Percentiles rank a stretch among this genome's conserved stretches.
phyloP scores from a whole-genome alignment of 1,284 basidiomycete species.

The Heterobasidion annosum region DNA sequence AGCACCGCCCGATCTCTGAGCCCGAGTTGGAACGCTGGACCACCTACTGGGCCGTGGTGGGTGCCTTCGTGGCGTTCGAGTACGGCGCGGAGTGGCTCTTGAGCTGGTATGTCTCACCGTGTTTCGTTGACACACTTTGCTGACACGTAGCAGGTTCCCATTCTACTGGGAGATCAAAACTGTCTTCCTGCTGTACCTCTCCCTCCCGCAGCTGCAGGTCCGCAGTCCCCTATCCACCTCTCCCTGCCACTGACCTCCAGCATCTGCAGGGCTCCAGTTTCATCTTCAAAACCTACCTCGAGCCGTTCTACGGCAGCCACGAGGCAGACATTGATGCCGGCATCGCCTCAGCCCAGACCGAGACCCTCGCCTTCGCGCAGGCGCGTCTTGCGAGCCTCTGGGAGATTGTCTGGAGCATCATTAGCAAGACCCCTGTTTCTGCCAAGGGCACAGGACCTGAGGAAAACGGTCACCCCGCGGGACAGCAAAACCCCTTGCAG shows the following conservation, averaged over 20 bases:
- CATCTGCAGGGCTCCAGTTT: constrained; percentile 59
- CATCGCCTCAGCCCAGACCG: constrained; percentile 44
- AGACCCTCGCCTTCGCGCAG: constrained; percentile 42
- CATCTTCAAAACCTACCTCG: constrained; percentile 57
- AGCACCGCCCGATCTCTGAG: constrained; percentile 46
- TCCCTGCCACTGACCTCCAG: neutral
- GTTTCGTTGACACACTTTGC: neutral
- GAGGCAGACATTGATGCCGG: constrained; percentile 61
- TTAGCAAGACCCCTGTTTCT: constrained; percentile 29
- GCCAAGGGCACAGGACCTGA: neutral
- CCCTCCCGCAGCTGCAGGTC: constrained; percentile 69
- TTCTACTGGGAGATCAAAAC: constrained; percentile 76
- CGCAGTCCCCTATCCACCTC: constrained; percentile 12
- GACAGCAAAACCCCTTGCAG: constrained; percentile 1
- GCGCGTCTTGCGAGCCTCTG: constrained; percentile 35
- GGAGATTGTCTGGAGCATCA: constrained; percentile 31
- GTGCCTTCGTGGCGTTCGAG: constrained; percentile 58
- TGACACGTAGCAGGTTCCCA: constrained; percentile 46
- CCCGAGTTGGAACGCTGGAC: constrained; percentile 49
- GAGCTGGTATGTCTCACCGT: constrained; percentile 45
- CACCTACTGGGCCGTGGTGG: constrained; percentile 59
- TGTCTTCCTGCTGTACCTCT: constrained; percentile 61
- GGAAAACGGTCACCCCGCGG: constrained; percentile 1
- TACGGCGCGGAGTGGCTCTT: constrained; percentile 60
- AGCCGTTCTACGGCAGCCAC: constrained; percentile 58